These are phyloP conservation scores for Setaria italica DNA, from an alignment of 202 grass and related monocot genomes.

Conservation along the genomic window DNA sequence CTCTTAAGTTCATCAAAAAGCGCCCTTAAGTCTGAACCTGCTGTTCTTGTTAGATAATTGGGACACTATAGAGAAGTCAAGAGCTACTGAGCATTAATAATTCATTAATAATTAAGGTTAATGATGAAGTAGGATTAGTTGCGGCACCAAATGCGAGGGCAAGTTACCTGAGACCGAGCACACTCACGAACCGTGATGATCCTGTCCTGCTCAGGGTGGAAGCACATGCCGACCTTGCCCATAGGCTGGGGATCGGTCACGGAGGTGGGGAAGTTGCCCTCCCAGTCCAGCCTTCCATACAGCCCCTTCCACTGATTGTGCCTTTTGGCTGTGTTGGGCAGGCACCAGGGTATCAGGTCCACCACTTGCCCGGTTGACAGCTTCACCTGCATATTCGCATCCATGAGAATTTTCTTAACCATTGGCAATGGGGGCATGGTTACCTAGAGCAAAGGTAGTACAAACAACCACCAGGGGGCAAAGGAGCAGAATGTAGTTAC, in stretches of 20 bases:
- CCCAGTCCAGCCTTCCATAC: constrained; percentile 75
- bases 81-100: neutral
- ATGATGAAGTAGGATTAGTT: neutral
- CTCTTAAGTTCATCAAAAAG: neutral
- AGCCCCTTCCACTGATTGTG: constrained; percentile 87
- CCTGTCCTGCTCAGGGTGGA: constrained; percentile 80
- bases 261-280: constrained; percentile 88
- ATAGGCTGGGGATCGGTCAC: constrained; percentile 85
- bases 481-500: constrained; percentile 37
- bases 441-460: constrained; percentile 18
- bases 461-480: neutral
- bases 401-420: neutral
- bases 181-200: constrained; percentile 86
- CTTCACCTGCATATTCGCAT: constrained; percentile 62
- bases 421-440: neutral
- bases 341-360: constrained; percentile 77
- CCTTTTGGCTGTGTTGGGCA: constrained; percentile 80
- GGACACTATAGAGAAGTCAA: neutral
- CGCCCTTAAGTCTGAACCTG: neutral
- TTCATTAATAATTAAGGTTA: neutral
- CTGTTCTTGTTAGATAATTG: neutral
- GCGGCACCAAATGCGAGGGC: neutral
- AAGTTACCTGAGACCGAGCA: constrained; percentile 73
- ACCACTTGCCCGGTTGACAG: constrained; percentile 66
- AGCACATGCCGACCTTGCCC: constrained; percentile 92